A percentile compares a stretch with the other conserved stretches of the same genome.
phyloP scores from a whole-genome alignment of 805 yeast species.

The Teunomyces gatunensis region DNA sequence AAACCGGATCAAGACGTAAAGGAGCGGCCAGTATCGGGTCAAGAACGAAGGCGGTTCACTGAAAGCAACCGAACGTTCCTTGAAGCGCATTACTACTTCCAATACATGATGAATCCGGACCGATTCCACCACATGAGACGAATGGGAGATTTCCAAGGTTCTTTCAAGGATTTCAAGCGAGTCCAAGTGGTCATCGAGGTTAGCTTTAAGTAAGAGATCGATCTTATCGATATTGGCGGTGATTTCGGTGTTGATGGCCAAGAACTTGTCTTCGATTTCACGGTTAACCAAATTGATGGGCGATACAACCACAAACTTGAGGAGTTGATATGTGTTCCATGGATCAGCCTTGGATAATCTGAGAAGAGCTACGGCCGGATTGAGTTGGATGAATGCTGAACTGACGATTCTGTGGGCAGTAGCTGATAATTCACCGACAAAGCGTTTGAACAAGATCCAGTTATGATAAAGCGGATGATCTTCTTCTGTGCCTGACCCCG shows the following conservation, averaged over 20 bases:
- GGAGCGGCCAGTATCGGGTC: slow-evolving; percentile 66
- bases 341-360: slow-evolving; percentile 5
- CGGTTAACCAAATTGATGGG: slow-evolving; percentile 22
- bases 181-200: slow-evolving; percentile 4
- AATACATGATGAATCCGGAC: slow-evolving; percentile 6
- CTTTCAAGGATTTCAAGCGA: slow-evolving; percentile 11
- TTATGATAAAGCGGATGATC: slow-evolving; percentile 14
- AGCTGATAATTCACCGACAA: slow-evolving; percentile 2
- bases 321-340: slow-evolving; percentile 3
- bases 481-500: slow-evolving; percentile 12
- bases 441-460: slow-evolving; percentile 11
- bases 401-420: slow-evolving; percentile 8
- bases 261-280: slow-evolving; percentile 25
- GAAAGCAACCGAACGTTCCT: not conserved
- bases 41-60: slow-evolving; percentile 36
- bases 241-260: slow-evolving; percentile 19
- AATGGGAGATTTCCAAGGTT: not conserved
- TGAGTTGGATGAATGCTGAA: slow-evolving; percentile 10
- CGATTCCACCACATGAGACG: not conserved
- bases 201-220: slow-evolving; percentile 23
- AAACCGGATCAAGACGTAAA: slow-evolving; percentile 39
- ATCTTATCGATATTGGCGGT: slow-evolving; percentile 20
- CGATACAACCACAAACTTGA: slow-evolving; percentile 10
- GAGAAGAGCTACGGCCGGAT: slow-evolving; percentile 16
- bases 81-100: not conserved